phyloP scores from a whole-genome alignment of 768 basidiomycete species.

The Lentinus tigrinus region DNA sequence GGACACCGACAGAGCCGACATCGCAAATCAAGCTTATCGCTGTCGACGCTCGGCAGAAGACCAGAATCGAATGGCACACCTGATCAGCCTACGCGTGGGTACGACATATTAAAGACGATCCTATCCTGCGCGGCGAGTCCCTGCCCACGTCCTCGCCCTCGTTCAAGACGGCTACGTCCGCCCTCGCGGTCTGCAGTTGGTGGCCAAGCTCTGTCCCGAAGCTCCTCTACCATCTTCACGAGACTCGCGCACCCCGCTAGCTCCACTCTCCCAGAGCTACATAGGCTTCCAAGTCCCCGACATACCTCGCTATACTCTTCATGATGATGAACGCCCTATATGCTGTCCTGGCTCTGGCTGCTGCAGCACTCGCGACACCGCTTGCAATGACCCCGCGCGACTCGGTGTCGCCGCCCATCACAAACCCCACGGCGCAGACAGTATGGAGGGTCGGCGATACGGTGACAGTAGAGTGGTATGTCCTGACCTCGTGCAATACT shows the following conservation, averaged over 20 bases:
- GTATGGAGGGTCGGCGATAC: constrained; percentile 39
- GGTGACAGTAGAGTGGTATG: constrained; percentile 45
- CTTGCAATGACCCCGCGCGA: constrained; percentile 13
- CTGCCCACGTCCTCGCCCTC: background rate
- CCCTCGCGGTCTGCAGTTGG: background rate
- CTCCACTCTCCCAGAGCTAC: background rate
- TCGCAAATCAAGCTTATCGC: background rate
- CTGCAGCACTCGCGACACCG: constrained; percentile 8
- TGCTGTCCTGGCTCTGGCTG: constrained; percentile 4
- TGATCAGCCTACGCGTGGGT: background rate
- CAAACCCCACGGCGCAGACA: constrained; percentile 31
- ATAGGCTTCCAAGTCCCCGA: background rate
- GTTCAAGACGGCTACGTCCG: background rate
- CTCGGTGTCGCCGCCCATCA: constrained; percentile 39
- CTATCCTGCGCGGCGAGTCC: background rate
- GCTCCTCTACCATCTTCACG: background rate
- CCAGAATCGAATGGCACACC: background rate
- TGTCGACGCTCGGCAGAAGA: background rate
- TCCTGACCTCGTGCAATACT: background rate
- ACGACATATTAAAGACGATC: background rate
- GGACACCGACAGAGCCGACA: too few relatives aligned
- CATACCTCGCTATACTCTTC: constrained; percentile 3
- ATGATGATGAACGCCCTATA: background rate
- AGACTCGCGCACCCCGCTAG: background rate
- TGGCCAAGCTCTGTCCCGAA: background rate